A percentile compares a stretch with the other conserved stretches of the same genome.
phyloP scores from a whole-genome alignment of 2,329 filamentous ascomycete genomes.

The Alternaria burnsii region DNA sequence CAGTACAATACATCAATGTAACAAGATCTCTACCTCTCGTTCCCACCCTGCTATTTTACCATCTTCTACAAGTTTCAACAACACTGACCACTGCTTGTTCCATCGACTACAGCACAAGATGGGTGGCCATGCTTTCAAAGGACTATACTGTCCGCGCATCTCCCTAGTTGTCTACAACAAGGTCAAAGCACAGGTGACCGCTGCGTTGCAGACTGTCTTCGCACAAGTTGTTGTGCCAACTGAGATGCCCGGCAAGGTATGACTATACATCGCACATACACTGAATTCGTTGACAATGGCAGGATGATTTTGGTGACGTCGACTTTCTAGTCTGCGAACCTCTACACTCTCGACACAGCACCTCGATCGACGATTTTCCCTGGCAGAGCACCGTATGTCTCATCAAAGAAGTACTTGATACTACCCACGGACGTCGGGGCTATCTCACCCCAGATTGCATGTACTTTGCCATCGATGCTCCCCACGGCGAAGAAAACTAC shows the following conservation, averaged over 20 bases:
- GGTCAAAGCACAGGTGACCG: constrained; percentile 21
- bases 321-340: constrained; percentile 35
- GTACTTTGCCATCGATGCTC: constrained; percentile 33
- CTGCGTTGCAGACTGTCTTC: constrained; percentile 30
- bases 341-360: constrained; percentile 6
- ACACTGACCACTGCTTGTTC: neutral
- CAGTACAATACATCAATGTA: too few species aligned
- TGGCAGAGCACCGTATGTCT: constrained; percentile 20
- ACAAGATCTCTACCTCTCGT: too few species aligned
- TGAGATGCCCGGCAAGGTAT: constrained; percentile 35
- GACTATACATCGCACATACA: constrained; percentile 1
- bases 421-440: constrained; percentile 28
- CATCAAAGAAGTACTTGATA: constrained; percentile 27
- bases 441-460: constrained; percentile 27
- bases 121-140: constrained; percentile 21
- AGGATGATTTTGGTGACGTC: constrained; percentile 31
- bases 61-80: too few species aligned
- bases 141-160: constrained; percentile 36
- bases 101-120: constrained; percentile 14
- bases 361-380: constrained; percentile 16
- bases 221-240: constrained; percentile 33
- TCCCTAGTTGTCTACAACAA: constrained; percentile 24
- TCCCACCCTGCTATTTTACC: neutral
- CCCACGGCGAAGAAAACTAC: constrained; percentile 13
- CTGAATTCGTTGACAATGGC: neutral